phyloP scores from a whole-genome alignment of 2,329 filamentous ascomycete genomes.

The Hawksworthiomyces lignivorus region DNA sequence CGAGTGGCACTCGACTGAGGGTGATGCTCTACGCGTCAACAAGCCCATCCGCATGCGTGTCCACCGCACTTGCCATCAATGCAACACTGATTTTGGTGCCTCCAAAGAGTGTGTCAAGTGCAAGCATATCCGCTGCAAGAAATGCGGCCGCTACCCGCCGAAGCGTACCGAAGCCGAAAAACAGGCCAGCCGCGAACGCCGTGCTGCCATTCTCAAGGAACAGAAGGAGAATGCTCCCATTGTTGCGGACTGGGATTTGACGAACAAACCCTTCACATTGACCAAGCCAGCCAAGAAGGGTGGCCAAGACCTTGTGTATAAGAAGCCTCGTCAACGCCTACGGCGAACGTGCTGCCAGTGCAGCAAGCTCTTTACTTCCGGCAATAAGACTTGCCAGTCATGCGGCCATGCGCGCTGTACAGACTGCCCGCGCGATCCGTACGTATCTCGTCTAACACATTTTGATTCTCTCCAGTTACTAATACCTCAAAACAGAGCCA shows the following conservation, averaged over 20 bases:
- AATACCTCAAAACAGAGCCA: slow-evolving; percentile 37
- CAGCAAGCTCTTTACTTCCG: slow-evolving; percentile 49
- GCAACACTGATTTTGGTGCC: slow-evolving; percentile 63
- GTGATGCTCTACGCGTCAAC: slow-evolving; percentile 56
- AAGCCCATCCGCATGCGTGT: slow-evolving; percentile 73
- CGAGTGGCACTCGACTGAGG: slow-evolving; percentile 45
- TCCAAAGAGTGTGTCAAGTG: slow-evolving; percentile 70
- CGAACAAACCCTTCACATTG: slow-evolving; percentile 40
- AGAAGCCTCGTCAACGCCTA: slow-evolving; percentile 64
- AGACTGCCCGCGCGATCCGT: slow-evolving; percentile 74
- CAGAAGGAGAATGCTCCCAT: slow-evolving; percentile 50
- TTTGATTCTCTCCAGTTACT: not conserved
- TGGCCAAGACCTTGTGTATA: slow-evolving; percentile 64
- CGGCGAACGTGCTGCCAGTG: slow-evolving; percentile 73
- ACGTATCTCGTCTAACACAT: slow-evolving; percentile 30
- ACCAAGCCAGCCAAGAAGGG: slow-evolving; percentile 59
- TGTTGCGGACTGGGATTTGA: slow-evolving; percentile 41
- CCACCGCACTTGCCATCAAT: slow-evolving; percentile 73
- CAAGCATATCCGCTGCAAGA: slow-evolving; percentile 71
- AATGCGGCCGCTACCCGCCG: slow-evolving; percentile 67
- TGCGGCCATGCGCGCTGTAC: slow-evolving; percentile 72
- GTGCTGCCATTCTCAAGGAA: slow-evolving; percentile 43
- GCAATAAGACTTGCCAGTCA: slow-evolving; percentile 54
- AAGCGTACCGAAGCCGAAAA: slow-evolving; percentile 52
- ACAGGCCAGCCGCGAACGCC: slow-evolving; percentile 43